Evolutionary conservation across 2,329 filamentous ascomycete species (phyloP).

Genomic region (Metarhizium brunneum): DNA sequence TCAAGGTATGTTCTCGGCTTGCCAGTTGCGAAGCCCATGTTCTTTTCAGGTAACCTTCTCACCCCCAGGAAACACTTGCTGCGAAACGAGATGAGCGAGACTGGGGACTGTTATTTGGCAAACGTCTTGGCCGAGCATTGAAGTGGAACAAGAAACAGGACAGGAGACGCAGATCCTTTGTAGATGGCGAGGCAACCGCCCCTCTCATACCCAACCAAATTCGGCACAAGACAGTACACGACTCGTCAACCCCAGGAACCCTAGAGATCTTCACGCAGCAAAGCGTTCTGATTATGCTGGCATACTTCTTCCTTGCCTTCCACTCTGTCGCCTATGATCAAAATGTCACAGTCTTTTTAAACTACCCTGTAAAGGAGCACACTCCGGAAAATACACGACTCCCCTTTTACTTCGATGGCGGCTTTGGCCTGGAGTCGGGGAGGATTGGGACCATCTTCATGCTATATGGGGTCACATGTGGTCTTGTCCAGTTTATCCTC

Average conservation of each 20-base stretch:
- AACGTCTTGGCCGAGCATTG: conserved; percentile 44
- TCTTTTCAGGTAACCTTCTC: background rate
- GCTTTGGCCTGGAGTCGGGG: conserved; percentile 64
- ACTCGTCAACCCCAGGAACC: conserved; percentile 29
- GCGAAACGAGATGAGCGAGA: conserved; percentile 60
- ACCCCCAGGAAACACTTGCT: conserved; percentile 65
- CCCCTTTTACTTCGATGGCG: conserved; percentile 75
- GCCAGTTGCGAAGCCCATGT: no score
- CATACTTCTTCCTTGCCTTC: conserved; percentile 73
- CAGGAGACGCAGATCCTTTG: conserved; percentile 36
- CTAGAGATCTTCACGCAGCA: conserved; percentile 64
- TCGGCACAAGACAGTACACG: conserved; percentile 14
- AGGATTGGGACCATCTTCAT: conserved; percentile 82
- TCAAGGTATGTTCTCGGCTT: conserved; percentile 41
- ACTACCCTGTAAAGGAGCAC: conserved; percentile 55
- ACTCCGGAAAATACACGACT: conserved; percentile 50
- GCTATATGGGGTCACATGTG: conserved; percentile 68
- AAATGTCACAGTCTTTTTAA: conserved; percentile 78
- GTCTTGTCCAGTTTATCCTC: conserved; percentile 74
- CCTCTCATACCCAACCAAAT: conserved; percentile 37
- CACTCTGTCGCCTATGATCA: conserved; percentile 83
- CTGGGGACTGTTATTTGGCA: conserved; percentile 66
- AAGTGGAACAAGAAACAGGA: conserved; percentile 12
- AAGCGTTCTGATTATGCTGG: conserved; percentile 62
- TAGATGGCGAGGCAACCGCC: conserved; percentile 47